Evolutionary conservation across 2,329 filamentous ascomycete species (phyloP).

Genomic region (Nemania diffusa): DNA sequence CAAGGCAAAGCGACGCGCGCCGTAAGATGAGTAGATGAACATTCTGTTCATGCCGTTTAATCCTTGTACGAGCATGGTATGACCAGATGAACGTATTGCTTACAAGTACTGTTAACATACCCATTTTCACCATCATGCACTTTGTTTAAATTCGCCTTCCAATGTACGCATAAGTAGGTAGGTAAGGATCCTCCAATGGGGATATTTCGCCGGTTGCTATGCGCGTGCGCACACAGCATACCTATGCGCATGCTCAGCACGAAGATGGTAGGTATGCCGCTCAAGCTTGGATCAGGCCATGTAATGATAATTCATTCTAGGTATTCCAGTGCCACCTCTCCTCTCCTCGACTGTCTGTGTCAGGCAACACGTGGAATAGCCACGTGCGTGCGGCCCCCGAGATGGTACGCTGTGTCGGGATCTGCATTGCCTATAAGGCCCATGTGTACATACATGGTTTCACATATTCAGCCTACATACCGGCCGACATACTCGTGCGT

Average conservation of each 20-base stretch:
- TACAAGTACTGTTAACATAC: not conserved
- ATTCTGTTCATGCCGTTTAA: not conserved
- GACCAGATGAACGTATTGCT: not conserved
- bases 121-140: too few relatives aligned
- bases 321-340: not conserved
- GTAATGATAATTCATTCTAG: not conserved
- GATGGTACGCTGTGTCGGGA: conserved; percentile 17
- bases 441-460: conserved; percentile 25
- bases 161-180: not conserved
- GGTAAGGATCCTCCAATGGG: not conserved
- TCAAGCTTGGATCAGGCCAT: not conserved
- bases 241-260: not conserved
- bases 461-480: conserved; percentile 16
- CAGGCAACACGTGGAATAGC: conserved; percentile 27
- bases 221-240: not conserved
- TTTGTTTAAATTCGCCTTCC: too few relatives aligned
- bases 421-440: conserved; percentile 11
- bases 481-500: not conserved
- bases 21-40: not conserved
- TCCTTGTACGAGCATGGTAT: not conserved
- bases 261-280: too few relatives aligned
- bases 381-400: conserved; percentile 23
- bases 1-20: not conserved
- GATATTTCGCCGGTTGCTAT: not conserved
- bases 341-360: not conserved